Evolutionary conservation across 176 grass and related monocot species (phyloP).

Genomic region (Poa pratensis): DNA sequence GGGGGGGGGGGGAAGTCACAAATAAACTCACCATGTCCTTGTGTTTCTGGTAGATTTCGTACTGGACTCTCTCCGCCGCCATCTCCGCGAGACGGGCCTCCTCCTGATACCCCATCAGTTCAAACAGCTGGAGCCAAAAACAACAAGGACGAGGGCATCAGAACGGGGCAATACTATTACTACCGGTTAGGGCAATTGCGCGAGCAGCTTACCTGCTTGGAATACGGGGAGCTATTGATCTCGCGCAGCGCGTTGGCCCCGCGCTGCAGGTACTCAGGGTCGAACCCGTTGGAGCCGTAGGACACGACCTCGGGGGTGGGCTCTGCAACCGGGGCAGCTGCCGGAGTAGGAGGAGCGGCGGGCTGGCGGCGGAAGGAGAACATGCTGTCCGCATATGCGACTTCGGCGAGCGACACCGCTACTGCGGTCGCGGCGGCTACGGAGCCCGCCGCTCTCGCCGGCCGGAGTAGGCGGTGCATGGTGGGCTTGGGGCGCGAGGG

Average conservation of each 20-base stretch:
- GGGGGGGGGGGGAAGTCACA: neutral
- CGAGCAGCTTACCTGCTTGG: conserved; percentile 80
- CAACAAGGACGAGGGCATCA: conserved; percentile 19
- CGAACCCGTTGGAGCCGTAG: conserved; percentile 53
- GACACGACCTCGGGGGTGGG: neutral
- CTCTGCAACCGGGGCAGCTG: neutral
- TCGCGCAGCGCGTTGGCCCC: conserved; percentile 63
- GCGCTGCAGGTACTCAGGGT: conserved; percentile 71
- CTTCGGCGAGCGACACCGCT: conserved; percentile 40
- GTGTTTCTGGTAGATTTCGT: conserved; percentile 46
- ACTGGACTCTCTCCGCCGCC: conserved; percentile 60
- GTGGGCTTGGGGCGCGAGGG: conserved; percentile 26
- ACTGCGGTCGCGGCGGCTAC: conserved; percentile 36
- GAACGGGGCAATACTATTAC: neutral
- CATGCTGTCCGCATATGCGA: conserved; percentile 67
- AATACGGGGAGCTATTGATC: conserved; percentile 71
- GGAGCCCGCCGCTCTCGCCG: conserved; percentile 39
- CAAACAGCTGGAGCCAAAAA: conserved; percentile 67
- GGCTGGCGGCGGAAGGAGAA: conserved; percentile 60
- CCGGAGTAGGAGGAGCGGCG: conserved; percentile 30
- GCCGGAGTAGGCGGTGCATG: conserved; percentile 57
- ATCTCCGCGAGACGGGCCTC: conserved; percentile 61
- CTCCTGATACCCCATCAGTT: conserved; percentile 86
- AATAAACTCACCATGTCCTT: conserved; percentile 59
- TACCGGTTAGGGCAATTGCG: conserved; percentile 28